phyloP scores from a whole-genome alignment of 257 asterid species.

The Ilex asprella region DNA sequence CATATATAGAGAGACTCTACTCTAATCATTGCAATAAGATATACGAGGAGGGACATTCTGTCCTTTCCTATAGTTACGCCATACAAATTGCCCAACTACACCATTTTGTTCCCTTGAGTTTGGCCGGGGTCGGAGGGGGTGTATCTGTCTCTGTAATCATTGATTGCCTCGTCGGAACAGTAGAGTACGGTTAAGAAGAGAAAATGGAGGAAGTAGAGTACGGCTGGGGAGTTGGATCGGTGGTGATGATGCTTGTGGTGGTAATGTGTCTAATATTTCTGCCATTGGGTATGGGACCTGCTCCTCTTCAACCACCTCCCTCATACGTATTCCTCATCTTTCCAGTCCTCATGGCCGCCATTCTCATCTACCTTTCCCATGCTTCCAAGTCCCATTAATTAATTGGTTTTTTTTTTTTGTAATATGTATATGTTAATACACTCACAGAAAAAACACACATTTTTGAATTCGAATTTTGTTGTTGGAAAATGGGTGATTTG shows the following conservation, averaged over 20 bases:
- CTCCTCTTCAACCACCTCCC: conserved; percentile 32
- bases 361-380: conserved; percentile 31
- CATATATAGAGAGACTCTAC: no score
- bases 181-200: conserved; percentile 47
- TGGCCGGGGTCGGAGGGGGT: not conserved
- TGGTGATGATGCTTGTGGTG: conserved; percentile 31
- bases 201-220: conserved; percentile 26
- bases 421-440: no score
- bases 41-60: no score
- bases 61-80: no score
- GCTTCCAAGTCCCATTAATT: conserved; percentile 21
- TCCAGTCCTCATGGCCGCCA: conserved; percentile 30
- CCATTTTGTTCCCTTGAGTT: not conserved
- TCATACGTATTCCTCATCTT: conserved; percentile 16
- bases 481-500: no score
- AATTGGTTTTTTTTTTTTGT: no score
- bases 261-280: conserved; percentile 27
- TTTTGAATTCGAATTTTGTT: no score
- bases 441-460: no score
- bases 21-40: no score
- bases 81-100: not conserved
- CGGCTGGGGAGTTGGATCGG: conserved; percentile 51
- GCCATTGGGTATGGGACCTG: conserved; percentile 42
- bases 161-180: not conserved
- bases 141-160: not conserved